phyloP scores from a whole-genome alignment of 768 basidiomycete genomes.

The Xerocomellus amylosporus region DNA sequence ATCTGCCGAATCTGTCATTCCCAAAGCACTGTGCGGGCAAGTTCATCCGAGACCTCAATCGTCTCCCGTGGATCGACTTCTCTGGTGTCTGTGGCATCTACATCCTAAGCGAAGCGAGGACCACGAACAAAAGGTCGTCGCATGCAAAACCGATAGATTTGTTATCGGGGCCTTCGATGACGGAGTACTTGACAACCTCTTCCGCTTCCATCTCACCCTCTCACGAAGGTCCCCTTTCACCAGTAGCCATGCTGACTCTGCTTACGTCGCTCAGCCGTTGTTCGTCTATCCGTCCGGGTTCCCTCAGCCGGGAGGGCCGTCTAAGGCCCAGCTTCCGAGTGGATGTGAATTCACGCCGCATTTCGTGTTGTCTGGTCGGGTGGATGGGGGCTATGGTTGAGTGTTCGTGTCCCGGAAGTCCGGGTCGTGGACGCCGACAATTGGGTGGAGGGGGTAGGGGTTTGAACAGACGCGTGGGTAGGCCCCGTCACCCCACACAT shows the following conservation, averaged over 20 bases:
- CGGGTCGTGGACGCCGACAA: background rate
- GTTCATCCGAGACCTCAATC: slow-evolving; percentile 37
- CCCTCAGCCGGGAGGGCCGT: slow-evolving; percentile 28
- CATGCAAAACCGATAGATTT: background rate
- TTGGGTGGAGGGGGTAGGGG: background rate
- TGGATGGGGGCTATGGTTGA: background rate
- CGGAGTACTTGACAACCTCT: background rate
- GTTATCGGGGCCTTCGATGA: background rate
- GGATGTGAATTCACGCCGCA: slow-evolving; percentile 26
- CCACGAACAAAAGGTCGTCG: background rate
- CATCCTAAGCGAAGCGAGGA: slow-evolving; percentile 33
- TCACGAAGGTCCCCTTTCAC: slow-evolving; percentile 30
- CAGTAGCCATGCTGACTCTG: slow-evolving; percentile 29
- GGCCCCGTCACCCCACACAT: background rate
- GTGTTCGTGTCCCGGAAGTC: background rate
- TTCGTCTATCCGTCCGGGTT: slow-evolving; percentile 31
- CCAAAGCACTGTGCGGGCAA: slow-evolving; percentile 37
- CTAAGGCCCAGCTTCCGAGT: slow-evolving; percentile 21
- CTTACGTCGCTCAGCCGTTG: slow-evolving; percentile 28
- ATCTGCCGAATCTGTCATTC: slow-evolving; percentile 34
- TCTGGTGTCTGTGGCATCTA: slow-evolving; percentile 42
- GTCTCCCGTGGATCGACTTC: slow-evolving; percentile 45
- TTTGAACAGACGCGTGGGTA: background rate
- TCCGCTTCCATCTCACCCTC: slow-evolving; percentile 21
- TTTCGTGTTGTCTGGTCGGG: slow-evolving; percentile 17